Percentiles rank a stretch among this genome's conserved stretches.
Conservation (phyloP, 108 stramenopile species). For the Nitzschia sp. region DNA sequence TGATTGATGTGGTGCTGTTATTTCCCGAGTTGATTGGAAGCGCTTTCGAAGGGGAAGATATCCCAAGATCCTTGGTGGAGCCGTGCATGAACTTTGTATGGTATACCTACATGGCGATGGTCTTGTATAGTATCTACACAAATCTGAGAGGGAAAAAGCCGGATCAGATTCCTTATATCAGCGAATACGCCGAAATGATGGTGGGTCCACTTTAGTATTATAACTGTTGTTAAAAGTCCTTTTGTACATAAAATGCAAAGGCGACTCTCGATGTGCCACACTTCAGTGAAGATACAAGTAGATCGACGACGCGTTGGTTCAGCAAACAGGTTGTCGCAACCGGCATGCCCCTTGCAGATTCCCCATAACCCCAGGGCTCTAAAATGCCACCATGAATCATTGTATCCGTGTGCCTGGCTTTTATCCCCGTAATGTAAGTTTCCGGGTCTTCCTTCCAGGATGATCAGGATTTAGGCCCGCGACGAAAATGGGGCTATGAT, state of each 20-base stretch:
- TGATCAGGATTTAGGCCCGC: too few species aligned
- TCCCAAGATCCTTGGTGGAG: conserved; percentile 48
- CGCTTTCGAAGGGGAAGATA: conserved; percentile 38
- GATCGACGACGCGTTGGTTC: too few species aligned
- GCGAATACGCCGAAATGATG: conserved; percentile 50
- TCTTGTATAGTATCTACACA: conserved; percentile 54
- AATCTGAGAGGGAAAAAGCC: conserved; percentile 76
- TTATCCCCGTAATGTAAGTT: too few species aligned
- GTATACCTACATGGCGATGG: conserved; percentile 55
- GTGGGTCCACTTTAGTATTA: conserved; percentile 64
- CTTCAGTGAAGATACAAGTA: too few species aligned
- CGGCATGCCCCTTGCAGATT: too few species aligned
- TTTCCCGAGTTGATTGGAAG: conserved; percentile 70
- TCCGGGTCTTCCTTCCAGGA: too few species aligned
- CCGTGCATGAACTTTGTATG: conserved; percentile 73
- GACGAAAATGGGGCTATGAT: neutral
- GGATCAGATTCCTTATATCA: conserved; percentile 72
- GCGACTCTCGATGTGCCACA: too few species aligned
- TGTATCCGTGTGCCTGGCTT: too few species aligned
- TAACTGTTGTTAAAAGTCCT: neutral
- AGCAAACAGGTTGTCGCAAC: too few species aligned
- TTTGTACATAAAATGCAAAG: conserved; percentile 1
- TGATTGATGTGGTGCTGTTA: conserved; percentile 72
- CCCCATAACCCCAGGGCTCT: too few species aligned
- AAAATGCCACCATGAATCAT: too few species aligned